These are phyloP conservation scores for Rhizophora mangle DNA, from an alignment of 345 rosid genomes.

Conservation along the genomic window DNA sequence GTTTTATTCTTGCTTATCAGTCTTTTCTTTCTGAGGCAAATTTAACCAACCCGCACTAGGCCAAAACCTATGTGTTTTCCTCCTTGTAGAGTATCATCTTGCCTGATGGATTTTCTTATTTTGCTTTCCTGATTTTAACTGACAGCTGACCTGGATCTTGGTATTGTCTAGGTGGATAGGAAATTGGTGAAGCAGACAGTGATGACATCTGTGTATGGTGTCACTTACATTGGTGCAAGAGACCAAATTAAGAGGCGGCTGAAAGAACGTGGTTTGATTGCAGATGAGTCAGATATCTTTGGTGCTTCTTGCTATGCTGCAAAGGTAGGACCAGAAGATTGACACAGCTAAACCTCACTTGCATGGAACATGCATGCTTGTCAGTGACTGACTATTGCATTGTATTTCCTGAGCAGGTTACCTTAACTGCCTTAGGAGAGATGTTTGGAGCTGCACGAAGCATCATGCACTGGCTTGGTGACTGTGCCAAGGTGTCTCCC, in stretches of 20 bases:
- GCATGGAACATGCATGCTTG: conserved; percentile 2
- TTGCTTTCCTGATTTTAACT: background rate
- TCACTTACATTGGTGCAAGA: conserved; percentile 90
- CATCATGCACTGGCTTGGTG: conserved; percentile 95
- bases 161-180: conserved; percentile 73
- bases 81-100: conserved; percentile 1
- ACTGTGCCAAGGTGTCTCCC: conserved; percentile 80
- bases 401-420: conserved; percentile 49
- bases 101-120: background rate
- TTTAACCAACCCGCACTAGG: no score
- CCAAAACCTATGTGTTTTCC: background rate
- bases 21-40: background rate
- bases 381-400: conserved; percentile 8
- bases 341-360: background rate
- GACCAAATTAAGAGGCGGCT: conserved; percentile 91
- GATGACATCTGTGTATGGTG: conserved; percentile 99
- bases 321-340: conserved; percentile 49
- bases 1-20: conserved; percentile 2
- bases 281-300: conserved; percentile 56
- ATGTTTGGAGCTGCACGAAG: conserved; percentile 96
- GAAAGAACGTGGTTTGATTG: conserved; percentile 70
- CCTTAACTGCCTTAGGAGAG: conserved; percentile 82
- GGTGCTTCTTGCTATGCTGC: conserved; percentile 94
- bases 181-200: conserved; percentile 99
- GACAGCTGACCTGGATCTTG: conserved; percentile 26